Evolutionary conservation across 805 yeast species (phyloP), one percentile per base, ranked within the genome.

Genomic region (Starmera dryadoides): DNA sequence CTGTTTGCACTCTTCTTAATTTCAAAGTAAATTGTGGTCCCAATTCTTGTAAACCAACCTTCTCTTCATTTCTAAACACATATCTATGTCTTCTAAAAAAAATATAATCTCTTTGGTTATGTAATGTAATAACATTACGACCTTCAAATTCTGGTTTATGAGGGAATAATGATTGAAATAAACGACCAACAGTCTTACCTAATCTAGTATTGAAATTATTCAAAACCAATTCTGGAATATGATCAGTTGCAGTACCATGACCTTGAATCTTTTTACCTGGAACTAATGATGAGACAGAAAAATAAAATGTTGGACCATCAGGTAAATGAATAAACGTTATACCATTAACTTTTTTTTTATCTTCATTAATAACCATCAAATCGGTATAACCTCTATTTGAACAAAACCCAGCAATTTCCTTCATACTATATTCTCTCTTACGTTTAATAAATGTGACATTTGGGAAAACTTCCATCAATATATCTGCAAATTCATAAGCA

Each of bases 1-100:
- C 98, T 64, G 79, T 83, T 61, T 91, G 98, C 42, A 93, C 68
- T 55, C 98, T 73, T 61, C 96, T 77, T 49, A 93, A 65, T 56
- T 84, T 81, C 58, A 93, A 64, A 1, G 98, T 93, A 61, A 93
- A 93, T 61, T 89, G 97, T 1, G 98, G 98, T 0, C 98, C 98
- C 33, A 93, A 66, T 57, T 93, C 98, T 56, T 93, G 98, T 37
- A 93, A 65, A 7, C 98, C 98, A 2, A 91, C 97, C 52, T 79
- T 81, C 60, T 87, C 95, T 49, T 88, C 96, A 57, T 87, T 85
- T 55, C 77, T 73, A 65, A 93, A 93, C 1, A 87, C 68, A 53
- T 93, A 93, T 53, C 98, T 75, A 58, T 93, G 98, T 64, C 97
- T 78, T 65, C 98, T 76, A 71, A 93, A 91, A 54, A 93, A 93